phyloP scores from a whole-genome alignment of 1,139 yeast species.

The Diutina siamensis region DNA sequence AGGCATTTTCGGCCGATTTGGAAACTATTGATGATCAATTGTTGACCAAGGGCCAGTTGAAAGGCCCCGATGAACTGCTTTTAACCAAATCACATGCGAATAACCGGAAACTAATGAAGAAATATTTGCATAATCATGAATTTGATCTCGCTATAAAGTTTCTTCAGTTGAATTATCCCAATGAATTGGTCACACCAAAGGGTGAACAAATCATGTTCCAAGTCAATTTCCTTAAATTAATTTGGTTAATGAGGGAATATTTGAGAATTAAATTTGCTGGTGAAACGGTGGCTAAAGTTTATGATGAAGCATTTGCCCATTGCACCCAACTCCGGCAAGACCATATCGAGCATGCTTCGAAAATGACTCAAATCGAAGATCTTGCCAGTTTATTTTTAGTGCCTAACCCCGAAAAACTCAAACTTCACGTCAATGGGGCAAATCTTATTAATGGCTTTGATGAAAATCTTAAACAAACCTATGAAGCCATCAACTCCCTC shows the following conservation, averaged over 20 bases:
- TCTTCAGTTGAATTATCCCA: slow-evolving; percentile 33
- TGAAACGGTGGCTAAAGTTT: neutral
- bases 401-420: neutral
- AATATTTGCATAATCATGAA: slow-evolving; percentile 32
- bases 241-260: slow-evolving; percentile 15
- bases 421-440: neutral
- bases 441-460: slow-evolving; percentile 14
- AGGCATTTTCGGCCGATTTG: slow-evolving; percentile 35
- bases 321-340: neutral
- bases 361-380: neutral
- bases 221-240: slow-evolving; percentile 39
- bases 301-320: neutral
- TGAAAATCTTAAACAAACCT: slow-evolving; percentile 13
- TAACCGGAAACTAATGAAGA: slow-evolving; percentile 41
- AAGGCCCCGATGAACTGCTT: slow-evolving; percentile 7
- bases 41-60: slow-evolving; percentile 5
- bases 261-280: neutral
- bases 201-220: slow-evolving; percentile 40
- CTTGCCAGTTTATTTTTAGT: neutral
- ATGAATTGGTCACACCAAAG: slow-evolving; percentile 20
- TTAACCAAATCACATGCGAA: slow-evolving; percentile 24
- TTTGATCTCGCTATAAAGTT: slow-evolving; percentile 36
- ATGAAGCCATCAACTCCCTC: slow-evolving; percentile 17
- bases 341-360: neutral
- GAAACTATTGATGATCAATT: slow-evolving; percentile 28